A percentile compares a stretch with the other conserved stretches of the same genome.
phyloP scores from a whole-genome alignment of 257 asterid genomes.

The Solanum pennellii region DNA sequence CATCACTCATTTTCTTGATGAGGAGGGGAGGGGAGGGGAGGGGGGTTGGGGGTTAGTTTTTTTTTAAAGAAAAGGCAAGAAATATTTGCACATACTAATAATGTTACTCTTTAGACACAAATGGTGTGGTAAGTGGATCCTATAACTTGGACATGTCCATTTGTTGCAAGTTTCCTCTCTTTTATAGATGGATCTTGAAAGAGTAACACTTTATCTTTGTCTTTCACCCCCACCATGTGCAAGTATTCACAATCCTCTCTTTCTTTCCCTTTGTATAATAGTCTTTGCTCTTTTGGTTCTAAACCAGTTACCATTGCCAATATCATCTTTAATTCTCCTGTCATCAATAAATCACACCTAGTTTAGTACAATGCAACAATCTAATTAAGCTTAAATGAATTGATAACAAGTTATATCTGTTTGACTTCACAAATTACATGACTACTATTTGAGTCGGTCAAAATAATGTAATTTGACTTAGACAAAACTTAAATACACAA shows the following conservation, averaged over 20 bases:
- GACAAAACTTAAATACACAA: background rate
- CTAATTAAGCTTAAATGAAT: background rate
- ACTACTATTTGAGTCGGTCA: background rate
- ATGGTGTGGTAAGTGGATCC: constrained; percentile 43
- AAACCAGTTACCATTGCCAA: constrained; percentile 47
- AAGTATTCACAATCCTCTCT: constrained; percentile 62
- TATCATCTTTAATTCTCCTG: constrained; percentile 58
- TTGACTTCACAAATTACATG: background rate
- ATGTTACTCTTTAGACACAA: constrained; percentile 20
- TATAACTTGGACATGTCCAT: constrained; percentile 5
- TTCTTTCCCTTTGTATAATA: constrained; percentile 73
- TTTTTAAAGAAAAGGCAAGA: background rate
- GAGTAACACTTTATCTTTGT: constrained; percentile 63
- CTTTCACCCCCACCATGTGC: constrained; percentile 82
- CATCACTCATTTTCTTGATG: background rate
- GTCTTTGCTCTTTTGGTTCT: constrained; percentile 61
- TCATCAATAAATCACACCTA: background rate
- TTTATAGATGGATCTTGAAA: constrained; percentile 73
- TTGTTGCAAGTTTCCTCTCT: constrained; percentile 22
- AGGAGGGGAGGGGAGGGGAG: background rate
- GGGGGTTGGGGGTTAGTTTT: background rate
- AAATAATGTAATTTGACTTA: no score
- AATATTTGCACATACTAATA: background rate
- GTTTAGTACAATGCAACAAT: background rate
- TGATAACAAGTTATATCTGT: background rate